phyloP scores from a whole-genome alignment of 2,329 filamentous ascomycete genomes.

The Neurospora sp. region DNA sequence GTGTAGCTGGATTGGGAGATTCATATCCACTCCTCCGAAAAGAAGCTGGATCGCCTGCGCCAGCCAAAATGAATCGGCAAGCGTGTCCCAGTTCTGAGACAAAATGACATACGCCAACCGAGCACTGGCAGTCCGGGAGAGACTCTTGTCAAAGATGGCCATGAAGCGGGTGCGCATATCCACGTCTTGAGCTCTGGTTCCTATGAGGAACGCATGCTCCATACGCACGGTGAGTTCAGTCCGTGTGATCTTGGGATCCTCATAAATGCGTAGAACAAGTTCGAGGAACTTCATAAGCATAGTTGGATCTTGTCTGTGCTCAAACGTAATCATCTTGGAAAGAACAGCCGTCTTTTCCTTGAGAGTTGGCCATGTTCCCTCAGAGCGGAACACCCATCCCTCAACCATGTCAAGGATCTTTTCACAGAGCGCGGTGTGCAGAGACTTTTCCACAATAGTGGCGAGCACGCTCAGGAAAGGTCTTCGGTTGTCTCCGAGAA shows the following conservation, averaged over 20 bases:
- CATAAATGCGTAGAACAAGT: slow-evolving; percentile 94
- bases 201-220: slow-evolving; percentile 96
- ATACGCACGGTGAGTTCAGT: slow-evolving; percentile 94
- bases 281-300: slow-evolving; percentile 91
- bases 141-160: slow-evolving; percentile 86
- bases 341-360: slow-evolving; percentile 98
- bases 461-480: slow-evolving; percentile 94
- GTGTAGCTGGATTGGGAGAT: slow-evolving; percentile 67
- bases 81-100: slow-evolving; percentile 93
- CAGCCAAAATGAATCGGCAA: slow-evolving; percentile 94
- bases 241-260: slow-evolving; percentile 88
- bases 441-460: slow-evolving; percentile 88
- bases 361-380: slow-evolving; percentile 89
- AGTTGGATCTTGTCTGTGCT: slow-evolving; percentile 70
- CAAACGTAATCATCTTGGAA: slow-evolving; percentile 98
- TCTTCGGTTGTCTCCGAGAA: slow-evolving; percentile 78
- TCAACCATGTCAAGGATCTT: slow-evolving; percentile 94
- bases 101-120: slow-evolving; percentile 82
- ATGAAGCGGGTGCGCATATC: slow-evolving; percentile 97
- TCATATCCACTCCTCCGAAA: slow-evolving; percentile 82
- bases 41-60: slow-evolving; percentile 90
- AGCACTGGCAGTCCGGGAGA: slow-evolving; percentile 85
- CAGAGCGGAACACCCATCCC: slow-evolving; percentile 89
- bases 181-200: slow-evolving; percentile 84
- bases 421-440: slow-evolving; percentile 76